A percentile compares a stretch with the other conserved stretches of the same genome.
These are phyloP conservation scores for Aureobasidium sp. DNA, from an alignment of 2,329 filamentous ascomycete genomes.

Conservation along the genomic window DNA sequence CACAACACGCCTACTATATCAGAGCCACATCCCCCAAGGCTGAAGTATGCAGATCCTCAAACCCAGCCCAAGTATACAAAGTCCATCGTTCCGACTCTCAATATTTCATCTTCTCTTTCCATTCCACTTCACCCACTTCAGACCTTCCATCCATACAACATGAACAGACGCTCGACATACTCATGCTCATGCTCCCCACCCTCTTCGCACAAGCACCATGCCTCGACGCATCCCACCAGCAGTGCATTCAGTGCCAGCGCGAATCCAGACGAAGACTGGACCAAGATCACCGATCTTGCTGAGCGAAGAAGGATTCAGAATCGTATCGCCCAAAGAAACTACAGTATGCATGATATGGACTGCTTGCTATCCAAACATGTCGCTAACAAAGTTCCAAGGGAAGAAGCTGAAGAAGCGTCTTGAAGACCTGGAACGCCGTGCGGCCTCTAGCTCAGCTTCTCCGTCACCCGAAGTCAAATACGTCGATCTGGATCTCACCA, in stretches of 20 bases:
- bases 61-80: slow-evolving; percentile 2
- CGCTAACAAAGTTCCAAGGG: slow-evolving; percentile 45
- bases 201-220: slow-evolving; percentile 53
- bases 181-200: slow-evolving; percentile 36
- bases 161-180: slow-evolving; percentile 41
- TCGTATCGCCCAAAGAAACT: slow-evolving; percentile 94
- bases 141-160: slow-evolving; percentile 17
- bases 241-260: slow-evolving; percentile 92
- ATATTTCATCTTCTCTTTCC: background rate
- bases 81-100: background rate
- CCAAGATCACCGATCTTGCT: slow-evolving; percentile 94
- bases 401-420: slow-evolving; percentile 89
- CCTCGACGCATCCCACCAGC: slow-evolving; percentile 69
- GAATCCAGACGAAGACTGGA: slow-evolving; percentile 97
- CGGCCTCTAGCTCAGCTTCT: slow-evolving; percentile 55
- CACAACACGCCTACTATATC: slow-evolving; percentile 15
- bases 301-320: slow-evolving; percentile 94
- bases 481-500: slow-evolving; percentile 40
- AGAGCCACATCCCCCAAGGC: slow-evolving; percentile 13
- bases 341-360: slow-evolving; percentile 57
- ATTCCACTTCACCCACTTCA: background rate
- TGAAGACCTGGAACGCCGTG: slow-evolving; percentile 75
- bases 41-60: slow-evolving; percentile 4
- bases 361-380: background rate
- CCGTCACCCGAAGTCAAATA: slow-evolving; percentile 56